These are phyloP conservation scores for Populus hybrid DNA, from an alignment of 441 rosid species.

Conservation along the genomic window DNA sequence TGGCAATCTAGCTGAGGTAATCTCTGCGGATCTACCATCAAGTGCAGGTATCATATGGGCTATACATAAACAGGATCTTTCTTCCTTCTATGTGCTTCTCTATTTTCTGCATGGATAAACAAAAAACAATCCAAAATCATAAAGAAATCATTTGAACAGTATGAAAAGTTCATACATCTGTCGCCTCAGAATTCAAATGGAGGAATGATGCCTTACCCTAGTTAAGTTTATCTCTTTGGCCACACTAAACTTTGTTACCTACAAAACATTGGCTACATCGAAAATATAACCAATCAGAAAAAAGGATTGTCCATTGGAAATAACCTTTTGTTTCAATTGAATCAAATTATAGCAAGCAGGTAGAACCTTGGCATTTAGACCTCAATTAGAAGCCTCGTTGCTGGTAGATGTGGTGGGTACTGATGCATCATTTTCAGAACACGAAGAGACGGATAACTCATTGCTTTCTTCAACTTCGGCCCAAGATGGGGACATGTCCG, in stretches of 20 bases:
- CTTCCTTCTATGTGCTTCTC: conserved; percentile 37
- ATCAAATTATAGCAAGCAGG: conserved; percentile 8
- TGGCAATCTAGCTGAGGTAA: conserved; percentile 20
- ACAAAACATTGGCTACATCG: conserved; percentile 28
- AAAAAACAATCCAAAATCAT: neutral
- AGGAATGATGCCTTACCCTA: conserved; percentile 20
- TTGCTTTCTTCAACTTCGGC: conserved; percentile 24
- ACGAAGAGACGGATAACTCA: conserved; percentile 12
- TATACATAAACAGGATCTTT: conserved; percentile 38
- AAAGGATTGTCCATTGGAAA: neutral
- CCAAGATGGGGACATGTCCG: conserved; percentile 18
- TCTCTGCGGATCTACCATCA: conserved; percentile 41
- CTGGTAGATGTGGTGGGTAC: conserved; percentile 19
- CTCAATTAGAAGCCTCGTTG: conserved; percentile 19
- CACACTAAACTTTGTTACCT: conserved; percentile 37
- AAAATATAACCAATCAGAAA: conserved; percentile 26
- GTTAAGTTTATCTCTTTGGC: conserved; percentile 18
- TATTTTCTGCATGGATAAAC: conserved; percentile 37
- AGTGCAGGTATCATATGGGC: conserved; percentile 39
- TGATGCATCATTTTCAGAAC: conserved; percentile 25
- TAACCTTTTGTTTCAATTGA: neutral
- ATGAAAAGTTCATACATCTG: neutral
- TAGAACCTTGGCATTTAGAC: conserved; percentile 36
- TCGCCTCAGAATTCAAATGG: neutral
- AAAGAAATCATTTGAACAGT: neutral